These are phyloP conservation scores for Panaeolus papilionaceus DNA, from an alignment of 768 basidiomycete species.

Conservation along the genomic window DNA sequence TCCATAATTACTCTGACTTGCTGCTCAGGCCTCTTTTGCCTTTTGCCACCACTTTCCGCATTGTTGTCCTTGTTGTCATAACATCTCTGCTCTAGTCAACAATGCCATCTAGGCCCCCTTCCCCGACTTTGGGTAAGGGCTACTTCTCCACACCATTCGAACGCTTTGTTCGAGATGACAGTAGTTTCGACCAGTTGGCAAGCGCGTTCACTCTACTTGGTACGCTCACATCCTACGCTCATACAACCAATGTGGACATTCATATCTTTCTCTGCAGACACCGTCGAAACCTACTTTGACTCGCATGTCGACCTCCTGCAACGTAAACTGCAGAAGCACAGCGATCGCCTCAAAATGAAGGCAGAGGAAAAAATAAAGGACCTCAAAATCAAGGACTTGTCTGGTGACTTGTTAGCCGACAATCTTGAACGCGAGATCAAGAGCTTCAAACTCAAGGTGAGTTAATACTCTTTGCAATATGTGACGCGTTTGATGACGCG, in stretches of 20 bases:
- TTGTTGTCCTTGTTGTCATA: constrained; percentile 7
- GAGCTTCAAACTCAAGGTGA: constrained; percentile 85
- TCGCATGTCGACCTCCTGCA: constrained; percentile 85
- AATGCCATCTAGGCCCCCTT: constrained; percentile 52
- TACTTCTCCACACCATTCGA: constrained; percentile 78
- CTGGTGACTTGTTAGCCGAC: constrained; percentile 71
- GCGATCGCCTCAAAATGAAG: constrained; percentile 79
- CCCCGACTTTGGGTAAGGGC: constrained; percentile 49
- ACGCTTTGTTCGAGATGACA: constrained; percentile 75
- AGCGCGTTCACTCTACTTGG: constrained; percentile 88
- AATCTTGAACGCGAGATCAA: constrained; percentile 88
- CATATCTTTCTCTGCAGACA: constrained; percentile 59
- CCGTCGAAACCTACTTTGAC: constrained; percentile 95
- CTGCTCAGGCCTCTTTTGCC: background rate
- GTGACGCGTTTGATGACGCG: constrained; percentile 20
- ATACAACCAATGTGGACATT: constrained; percentile 31
- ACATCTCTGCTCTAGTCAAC: constrained; percentile 15
- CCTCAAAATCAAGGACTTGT: constrained; percentile 63
- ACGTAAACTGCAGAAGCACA: constrained; percentile 85
- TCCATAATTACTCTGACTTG: background rate
- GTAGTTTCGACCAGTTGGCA: constrained; percentile 66
- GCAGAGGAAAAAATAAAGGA: constrained; percentile 82
- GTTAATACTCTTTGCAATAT: constrained; percentile 23
- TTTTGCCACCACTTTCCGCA: background rate
- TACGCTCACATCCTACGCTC: constrained; percentile 38